Percentiles rank a stretch among this genome's conserved stretches.
Conservation (phyloP, 176 grass and related monocot genomes). For the Echinochloa phyllopogon region DNA sequence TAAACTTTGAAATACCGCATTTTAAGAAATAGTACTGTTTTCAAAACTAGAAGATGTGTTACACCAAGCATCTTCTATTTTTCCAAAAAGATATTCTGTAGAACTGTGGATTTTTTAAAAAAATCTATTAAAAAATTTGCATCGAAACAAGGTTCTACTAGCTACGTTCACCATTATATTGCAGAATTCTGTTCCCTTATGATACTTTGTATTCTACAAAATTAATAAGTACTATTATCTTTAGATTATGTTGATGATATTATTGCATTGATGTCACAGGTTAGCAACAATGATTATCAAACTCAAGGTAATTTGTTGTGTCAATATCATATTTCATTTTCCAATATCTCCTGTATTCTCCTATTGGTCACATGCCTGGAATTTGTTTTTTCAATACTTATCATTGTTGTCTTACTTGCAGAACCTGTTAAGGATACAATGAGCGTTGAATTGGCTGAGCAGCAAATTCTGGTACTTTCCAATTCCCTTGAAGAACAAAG, state of each 20-base stretch:
- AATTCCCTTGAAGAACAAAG: neutral
- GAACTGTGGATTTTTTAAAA: neutral
- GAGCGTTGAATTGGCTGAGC: slow-evolving; percentile 75
- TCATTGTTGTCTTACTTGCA: slow-evolving; percentile 49
- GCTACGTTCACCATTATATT: neutral
- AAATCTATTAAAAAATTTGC: neutral
- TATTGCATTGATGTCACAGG: slow-evolving; percentile 59
- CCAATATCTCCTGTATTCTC: neutral
- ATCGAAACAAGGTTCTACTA: neutral
- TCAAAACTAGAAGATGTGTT: neutral
- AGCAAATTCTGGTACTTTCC: slow-evolving; percentile 92
- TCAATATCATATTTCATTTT: slow-evolving; percentile 15
- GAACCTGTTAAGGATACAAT: slow-evolving; percentile 66
- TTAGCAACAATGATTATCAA: slow-evolving; percentile 58
- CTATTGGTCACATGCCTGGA: slow-evolving; percentile 20
- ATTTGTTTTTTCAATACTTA: slow-evolving; percentile 29
- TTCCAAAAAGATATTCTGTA: neutral
- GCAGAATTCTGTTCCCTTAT: slow-evolving; percentile 7
- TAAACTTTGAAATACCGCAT: neutral
- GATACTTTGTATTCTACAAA: slow-evolving; percentile 15
- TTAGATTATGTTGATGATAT: slow-evolving; percentile 39
- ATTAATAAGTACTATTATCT: slow-evolving; percentile 27
- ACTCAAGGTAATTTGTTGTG: slow-evolving; percentile 63
- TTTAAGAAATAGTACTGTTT: neutral
- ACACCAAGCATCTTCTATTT: neutral